phyloP scores from a whole-genome alignment of 2,329 filamentous ascomycete species.

The Xylariaceae sp. region DNA sequence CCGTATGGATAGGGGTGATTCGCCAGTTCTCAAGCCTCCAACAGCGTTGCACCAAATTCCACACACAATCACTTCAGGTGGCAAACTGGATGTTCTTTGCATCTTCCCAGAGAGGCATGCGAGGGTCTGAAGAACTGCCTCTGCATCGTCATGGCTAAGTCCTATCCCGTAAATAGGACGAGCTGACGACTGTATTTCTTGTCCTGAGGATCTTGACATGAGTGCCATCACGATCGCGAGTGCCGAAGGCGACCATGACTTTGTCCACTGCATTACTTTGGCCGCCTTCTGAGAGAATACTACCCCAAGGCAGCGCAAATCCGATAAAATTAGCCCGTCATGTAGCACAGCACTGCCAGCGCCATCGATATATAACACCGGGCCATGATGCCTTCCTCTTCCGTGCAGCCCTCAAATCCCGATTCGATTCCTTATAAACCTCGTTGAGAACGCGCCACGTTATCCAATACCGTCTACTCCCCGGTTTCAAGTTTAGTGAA shows the following conservation, averaged over 20 bases:
- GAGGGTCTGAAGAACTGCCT: neutral
- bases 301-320: neutral
- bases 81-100: too few species aligned
- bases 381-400: neutral
- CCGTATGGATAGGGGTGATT: neutral
- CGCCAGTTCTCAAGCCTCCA: too few species aligned
- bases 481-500: neutral
- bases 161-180: neutral
- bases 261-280: too few species aligned
- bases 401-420: too few species aligned
- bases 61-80: too few species aligned
- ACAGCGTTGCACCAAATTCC: neutral
- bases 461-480: too few species aligned
- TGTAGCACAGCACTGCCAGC: neutral
- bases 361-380: neutral
- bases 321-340: neutral
- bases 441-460: neutral
- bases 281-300: neutral
- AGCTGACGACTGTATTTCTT: neutral
- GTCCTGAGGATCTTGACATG: neutral
- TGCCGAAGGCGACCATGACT: too few species aligned
- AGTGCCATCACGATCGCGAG: neutral
- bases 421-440: neutral
- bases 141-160: neutral
- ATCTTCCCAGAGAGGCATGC: too few species aligned